phyloP scores from a whole-genome alignment of 345 rosid genomes.

The Populus alba region DNA sequence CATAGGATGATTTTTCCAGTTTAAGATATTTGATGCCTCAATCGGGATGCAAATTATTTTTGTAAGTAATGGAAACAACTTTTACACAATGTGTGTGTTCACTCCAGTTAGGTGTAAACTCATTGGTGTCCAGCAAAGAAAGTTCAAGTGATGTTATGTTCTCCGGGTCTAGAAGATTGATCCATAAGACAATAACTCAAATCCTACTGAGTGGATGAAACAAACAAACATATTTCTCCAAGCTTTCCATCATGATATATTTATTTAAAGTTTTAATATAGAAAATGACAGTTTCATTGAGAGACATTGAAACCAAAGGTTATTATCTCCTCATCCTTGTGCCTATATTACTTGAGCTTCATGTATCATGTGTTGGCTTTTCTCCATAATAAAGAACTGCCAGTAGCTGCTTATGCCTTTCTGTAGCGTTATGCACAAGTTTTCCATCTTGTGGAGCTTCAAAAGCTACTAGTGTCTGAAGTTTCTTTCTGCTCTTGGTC shows the following conservation, averaged over 20 bases:
- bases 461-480: neutral
- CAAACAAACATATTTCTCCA: neutral
- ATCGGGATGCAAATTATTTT: neutral
- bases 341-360: neutral
- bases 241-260: neutral
- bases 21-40: neutral
- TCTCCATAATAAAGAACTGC: neutral
- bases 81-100: neutral
- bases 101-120: neutral
- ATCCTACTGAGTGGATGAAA: neutral
- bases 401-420: neutral
- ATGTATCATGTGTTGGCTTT: neutral
- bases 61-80: neutral
- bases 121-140: neutral
- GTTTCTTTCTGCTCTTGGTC: slow-evolving; percentile 12
- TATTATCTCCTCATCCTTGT: neutral
- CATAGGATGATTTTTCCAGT: neutral
- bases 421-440: too few relatives aligned
- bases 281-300: neutral
- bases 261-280: neutral
- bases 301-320: neutral
- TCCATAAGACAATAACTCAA: neutral
- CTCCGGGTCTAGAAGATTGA: neutral
- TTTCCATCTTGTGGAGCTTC: neutral
- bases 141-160: neutral